A percentile compares a stretch with the other conserved stretches of the same genome.
These are phyloP conservation scores for Hypoxylon sp. DNA, from an alignment of 2,329 filamentous ascomycete species.

Conservation along the genomic window DNA sequence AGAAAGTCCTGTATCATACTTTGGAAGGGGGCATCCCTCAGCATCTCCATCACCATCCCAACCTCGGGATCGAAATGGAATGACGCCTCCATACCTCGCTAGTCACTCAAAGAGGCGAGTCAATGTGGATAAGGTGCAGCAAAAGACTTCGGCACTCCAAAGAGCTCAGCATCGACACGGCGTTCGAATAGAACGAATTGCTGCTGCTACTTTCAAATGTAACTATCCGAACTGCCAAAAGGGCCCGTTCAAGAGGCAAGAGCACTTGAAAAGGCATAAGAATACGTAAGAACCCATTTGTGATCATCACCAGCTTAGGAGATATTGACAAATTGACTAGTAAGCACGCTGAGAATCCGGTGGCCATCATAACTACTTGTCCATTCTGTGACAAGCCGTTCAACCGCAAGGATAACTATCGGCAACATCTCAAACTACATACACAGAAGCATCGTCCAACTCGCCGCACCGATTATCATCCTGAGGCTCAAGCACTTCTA, in stretches of 20 bases:
- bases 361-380: conserved; percentile 41
- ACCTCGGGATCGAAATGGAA: conserved; percentile 48
- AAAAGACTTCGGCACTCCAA: conserved; percentile 63
- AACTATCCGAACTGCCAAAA: conserved; percentile 60
- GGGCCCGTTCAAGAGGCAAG: conserved; percentile 65
- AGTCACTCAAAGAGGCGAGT: conserved; percentile 59
- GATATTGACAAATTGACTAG: conserved; percentile 52
- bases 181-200: conserved; percentile 46
- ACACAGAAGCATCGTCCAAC: conserved; percentile 52
- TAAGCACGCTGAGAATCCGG: conserved; percentile 47
- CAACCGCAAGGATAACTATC: conserved; percentile 60
- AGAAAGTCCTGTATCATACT: conserved; percentile 44
- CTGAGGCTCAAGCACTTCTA: conserved; percentile 48
- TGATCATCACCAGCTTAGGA: background rate
- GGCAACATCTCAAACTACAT: conserved; percentile 58
- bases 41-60: conserved; percentile 41
- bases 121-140: conserved; percentile 61
- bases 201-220: conserved; percentile 58
- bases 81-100: conserved; percentile 39
- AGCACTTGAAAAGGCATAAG: conserved; percentile 70
- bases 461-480: conserved; percentile 53
- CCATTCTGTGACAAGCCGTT: conserved; percentile 51
- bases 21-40: conserved; percentile 39
- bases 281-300: conserved; percentile 59
- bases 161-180: conserved; percentile 55